Percentiles rank a stretch among this genome's conserved stretches.
Conservation (phyloP, 495 filamentous ascomycete genomes). For the Hyaloscypha hepaticicola region DNA sequence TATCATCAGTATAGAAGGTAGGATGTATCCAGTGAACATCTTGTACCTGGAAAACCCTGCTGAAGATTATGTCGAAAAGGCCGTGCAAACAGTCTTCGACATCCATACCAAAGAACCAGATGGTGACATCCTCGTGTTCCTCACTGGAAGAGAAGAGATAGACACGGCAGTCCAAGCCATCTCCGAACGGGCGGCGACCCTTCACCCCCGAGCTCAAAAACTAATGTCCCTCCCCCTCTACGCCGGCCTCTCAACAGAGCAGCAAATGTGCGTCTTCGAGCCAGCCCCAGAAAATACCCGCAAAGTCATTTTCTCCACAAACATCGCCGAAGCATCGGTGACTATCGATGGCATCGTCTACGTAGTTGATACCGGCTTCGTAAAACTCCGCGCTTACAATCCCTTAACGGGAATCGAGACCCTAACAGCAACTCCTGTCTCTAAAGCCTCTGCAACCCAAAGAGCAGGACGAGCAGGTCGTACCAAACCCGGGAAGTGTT, state of each 20-base stretch:
- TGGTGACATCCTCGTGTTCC: slow-evolving; percentile 89
- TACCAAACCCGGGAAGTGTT: slow-evolving; percentile 93
- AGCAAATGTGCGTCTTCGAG: slow-evolving; percentile 93
- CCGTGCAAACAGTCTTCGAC: slow-evolving; percentile 86
- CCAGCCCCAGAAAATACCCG: slow-evolving; percentile 78
- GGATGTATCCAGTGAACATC: slow-evolving; percentile 89
- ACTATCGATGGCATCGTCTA: slow-evolving; percentile 94
- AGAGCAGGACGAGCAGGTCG: slow-evolving; percentile 89
- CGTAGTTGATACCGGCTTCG: slow-evolving; percentile 89
- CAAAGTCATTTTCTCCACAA: slow-evolving; percentile 93
- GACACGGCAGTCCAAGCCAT: slow-evolving; percentile 76
- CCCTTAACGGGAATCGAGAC: slow-evolving; percentile 87
- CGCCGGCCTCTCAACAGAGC: slow-evolving; percentile 81
- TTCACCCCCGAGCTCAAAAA: slow-evolving; percentile 67
- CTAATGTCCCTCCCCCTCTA: slow-evolving; percentile 83
- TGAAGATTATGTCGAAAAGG: slow-evolving; percentile 86
- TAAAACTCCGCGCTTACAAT: slow-evolving; percentile 88
- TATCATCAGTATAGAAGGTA: slow-evolving; percentile 88
- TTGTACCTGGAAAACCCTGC: slow-evolving; percentile 78
- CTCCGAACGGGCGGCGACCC: slow-evolving; percentile 70
- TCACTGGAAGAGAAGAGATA: slow-evolving; percentile 94
- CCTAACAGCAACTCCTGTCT: slow-evolving; percentile 82
- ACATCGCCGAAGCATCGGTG: slow-evolving; percentile 93
- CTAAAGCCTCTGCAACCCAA: slow-evolving; percentile 90
- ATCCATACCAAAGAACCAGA: slow-evolving; percentile 87